Evolutionary conservation across 805 yeast species (phyloP).

Genomic region (Ogataea corticis): DNA sequence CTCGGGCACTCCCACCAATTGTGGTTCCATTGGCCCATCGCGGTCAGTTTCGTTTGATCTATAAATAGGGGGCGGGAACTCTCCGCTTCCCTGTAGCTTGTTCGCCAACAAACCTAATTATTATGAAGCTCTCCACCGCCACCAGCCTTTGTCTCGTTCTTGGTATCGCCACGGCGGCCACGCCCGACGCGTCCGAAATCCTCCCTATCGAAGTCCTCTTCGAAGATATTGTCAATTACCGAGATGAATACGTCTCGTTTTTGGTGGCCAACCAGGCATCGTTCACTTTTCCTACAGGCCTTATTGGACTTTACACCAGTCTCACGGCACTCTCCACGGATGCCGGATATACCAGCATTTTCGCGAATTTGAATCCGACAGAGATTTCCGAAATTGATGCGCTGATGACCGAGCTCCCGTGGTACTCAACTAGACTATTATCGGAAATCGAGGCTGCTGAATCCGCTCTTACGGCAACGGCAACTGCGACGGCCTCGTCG

Average conservation of each 20-base stretch:
- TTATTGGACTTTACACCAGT: conserved; percentile 22
- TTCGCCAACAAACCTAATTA: too few relatives aligned
- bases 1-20: too few relatives aligned
- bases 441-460: conserved; percentile 19
- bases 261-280: conserved; percentile 10
- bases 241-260: conserved; percentile 15
- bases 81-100: too few relatives aligned
- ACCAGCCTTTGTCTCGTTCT: too few relatives aligned
- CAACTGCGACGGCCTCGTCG: too few relatives aligned
- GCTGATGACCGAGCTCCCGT: conserved; percentile 24
- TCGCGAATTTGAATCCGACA: conserved; percentile 1
- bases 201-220: conserved; percentile 11
- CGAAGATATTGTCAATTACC: conserved; percentile 14
- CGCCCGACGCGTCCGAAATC: conserved; percentile 2
- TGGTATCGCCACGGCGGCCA: neutral
- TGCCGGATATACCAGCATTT: too few relatives aligned
- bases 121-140: too few relatives aligned
- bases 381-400: conserved; percentile 7
- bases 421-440: conserved; percentile 27
- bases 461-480: conserved; percentile 2
- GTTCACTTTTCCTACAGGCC: conserved; percentile 13
- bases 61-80: too few relatives aligned
- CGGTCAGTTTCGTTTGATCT: too few relatives aligned
- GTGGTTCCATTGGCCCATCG: too few relatives aligned
- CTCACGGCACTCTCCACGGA: too few relatives aligned